These are phyloP conservation scores for Solanum piurae DNA, from an alignment of 257 asterid genomes.

Conservation along the genomic window DNA sequence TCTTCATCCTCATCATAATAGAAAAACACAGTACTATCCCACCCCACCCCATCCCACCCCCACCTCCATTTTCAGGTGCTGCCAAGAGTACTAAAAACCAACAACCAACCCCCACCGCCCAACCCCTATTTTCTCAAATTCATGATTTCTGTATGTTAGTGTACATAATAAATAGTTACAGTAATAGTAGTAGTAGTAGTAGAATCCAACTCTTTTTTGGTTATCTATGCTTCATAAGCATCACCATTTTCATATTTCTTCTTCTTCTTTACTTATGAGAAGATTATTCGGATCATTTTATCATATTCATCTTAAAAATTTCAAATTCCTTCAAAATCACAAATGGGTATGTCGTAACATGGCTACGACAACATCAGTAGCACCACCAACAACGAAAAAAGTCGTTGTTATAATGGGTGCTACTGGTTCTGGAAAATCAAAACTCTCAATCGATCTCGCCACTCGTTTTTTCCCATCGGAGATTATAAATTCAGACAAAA, in stretches of 20 bases:
- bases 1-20: background rate
- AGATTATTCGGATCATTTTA: conserved; percentile 1
- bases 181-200: background rate
- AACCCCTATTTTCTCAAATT: background rate
- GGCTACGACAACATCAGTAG: background rate
- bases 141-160: conserved; percentile 19
- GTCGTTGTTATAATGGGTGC: conserved; percentile 72
- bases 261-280: conserved; percentile 26
- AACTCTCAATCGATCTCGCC: conserved; percentile 67
- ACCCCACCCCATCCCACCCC: background rate
- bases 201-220: background rate
- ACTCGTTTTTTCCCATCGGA: conserved; percentile 61
- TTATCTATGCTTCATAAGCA: background rate
- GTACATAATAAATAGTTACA: conserved; percentile 4
- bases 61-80: background rate
- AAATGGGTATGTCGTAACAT: background rate
- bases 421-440: conserved; percentile 87
- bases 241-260: background rate
- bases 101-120: background rate
- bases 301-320: background rate
- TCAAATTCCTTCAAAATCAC: background rate
- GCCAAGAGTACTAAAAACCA: background rate
- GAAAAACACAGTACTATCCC: background rate
- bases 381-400: conserved; percentile 8
- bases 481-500: conserved; percentile 81